Percentiles rank a stretch among this genome's conserved stretches.
These are phyloP conservation scores for Arthrinium phaeospermum DNA, from an alignment of 2,329 filamentous ascomycete genomes.

Conservation along the genomic window DNA sequence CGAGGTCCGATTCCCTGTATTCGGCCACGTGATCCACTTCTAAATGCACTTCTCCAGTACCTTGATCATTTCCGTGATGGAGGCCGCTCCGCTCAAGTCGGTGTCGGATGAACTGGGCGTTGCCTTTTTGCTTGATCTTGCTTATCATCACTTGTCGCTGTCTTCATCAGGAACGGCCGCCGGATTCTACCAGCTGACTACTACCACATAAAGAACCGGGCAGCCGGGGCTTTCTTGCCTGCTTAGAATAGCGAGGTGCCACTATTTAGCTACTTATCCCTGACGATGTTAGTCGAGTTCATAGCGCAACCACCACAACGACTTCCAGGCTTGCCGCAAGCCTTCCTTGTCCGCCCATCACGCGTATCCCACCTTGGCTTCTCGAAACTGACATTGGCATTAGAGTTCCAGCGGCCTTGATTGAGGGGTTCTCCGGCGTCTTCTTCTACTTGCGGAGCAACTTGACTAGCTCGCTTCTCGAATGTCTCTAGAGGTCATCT, in stretches of 20 bases:
- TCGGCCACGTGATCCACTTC: conserved; percentile 7
- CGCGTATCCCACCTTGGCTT: not conserved
- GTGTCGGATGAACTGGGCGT: not conserved
- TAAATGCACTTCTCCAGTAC: not conserved
- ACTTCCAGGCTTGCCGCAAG: conserved; percentile 7
- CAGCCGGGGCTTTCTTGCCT: not conserved
- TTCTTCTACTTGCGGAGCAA: not conserved
- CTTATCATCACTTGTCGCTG: not conserved
- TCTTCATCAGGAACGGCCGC: not conserved
- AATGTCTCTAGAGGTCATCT: conserved; percentile 75
- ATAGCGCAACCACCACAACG: not conserved
- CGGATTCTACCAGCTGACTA: not conserved
- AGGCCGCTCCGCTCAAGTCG: not conserved
- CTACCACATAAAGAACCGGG: not conserved
- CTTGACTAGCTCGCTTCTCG: not conserved
- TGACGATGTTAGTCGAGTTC: conserved; percentile 10
- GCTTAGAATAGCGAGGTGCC: not conserved
- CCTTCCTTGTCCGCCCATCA: not conserved
- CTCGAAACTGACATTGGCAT: conserved; percentile 6
- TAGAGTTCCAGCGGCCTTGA: not conserved
- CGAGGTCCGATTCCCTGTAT: conserved; percentile 6
- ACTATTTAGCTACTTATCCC: not conserved
- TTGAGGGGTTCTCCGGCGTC: not conserved
- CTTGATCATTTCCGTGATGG: not conserved
- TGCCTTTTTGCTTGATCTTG: not conserved